phyloP scores from a whole-genome alignment of 2,329 filamentous ascomycete species.

The Colletotrichum horii region DNA sequence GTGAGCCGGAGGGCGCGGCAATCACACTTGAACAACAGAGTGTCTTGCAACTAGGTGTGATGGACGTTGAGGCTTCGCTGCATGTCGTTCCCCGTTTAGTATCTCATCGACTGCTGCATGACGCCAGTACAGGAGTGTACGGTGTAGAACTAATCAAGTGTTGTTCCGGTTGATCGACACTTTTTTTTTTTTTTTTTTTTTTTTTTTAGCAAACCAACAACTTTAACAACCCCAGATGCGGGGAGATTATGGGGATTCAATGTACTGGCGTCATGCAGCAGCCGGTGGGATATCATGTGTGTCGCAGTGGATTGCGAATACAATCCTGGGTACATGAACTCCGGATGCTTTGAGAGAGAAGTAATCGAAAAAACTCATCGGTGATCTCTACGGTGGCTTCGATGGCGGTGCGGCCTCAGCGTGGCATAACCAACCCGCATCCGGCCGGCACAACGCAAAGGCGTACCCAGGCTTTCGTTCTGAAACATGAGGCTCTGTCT shows the following conservation, averaged over 20 bases:
- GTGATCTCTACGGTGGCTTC: not conserved
- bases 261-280: too few species aligned
- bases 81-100: accelerated
- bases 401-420: not conserved
- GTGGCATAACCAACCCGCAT: not conserved
- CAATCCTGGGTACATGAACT: accelerated
- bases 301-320: not conserved
- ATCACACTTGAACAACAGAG: not conserved
- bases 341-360: not conserved
- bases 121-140: not conserved
- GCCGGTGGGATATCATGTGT: not conserved
- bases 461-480: not conserved
- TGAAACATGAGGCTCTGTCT: not conserved
- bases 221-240: too few species aligned
- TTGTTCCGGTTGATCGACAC: too few species aligned
- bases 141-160: too few species aligned
- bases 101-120: not conserved
- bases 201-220: too few species aligned
- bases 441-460: not conserved
- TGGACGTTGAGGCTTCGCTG: not conserved
- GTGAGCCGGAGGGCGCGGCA: not conserved
- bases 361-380: not conserved
- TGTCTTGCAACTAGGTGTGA: not conserved
- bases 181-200: too few species aligned
- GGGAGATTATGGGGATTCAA: too few species aligned